These are phyloP conservation scores for Harrya chromipes DNA, from an alignment of 768 basidiomycete genomes.

Conservation along the genomic window DNA sequence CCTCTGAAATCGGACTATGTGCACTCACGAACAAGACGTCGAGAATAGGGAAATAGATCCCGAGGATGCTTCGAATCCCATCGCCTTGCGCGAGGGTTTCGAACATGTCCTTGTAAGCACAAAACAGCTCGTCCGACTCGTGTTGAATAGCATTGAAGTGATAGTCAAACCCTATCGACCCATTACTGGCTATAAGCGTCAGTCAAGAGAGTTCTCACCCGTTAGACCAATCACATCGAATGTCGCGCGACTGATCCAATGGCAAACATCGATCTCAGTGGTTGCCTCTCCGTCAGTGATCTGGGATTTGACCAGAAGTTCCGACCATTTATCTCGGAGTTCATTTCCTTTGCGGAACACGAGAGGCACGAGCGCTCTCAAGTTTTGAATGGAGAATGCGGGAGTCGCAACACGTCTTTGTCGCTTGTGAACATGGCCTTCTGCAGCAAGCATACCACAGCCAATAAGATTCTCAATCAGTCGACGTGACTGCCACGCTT, in stretches of 20 bases:
- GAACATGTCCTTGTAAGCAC: conserved; percentile 85
- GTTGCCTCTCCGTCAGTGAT: conserved; percentile 9
- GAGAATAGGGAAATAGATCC: conserved; percentile 58
- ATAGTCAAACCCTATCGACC: conserved; percentile 71
- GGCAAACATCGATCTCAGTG: conserved; percentile 65
- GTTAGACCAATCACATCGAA: conserved; percentile 93
- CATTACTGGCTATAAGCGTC: background rate
- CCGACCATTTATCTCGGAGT: conserved; percentile 59
- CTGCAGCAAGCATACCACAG: conserved; percentile 76
- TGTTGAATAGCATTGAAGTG: conserved; percentile 81
- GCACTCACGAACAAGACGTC: conserved; percentile 54
- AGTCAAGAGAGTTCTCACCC: conserved; percentile 40
- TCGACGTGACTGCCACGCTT: conserved; percentile 76
- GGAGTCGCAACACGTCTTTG: conserved; percentile 76
- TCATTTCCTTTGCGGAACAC: conserved; percentile 66
- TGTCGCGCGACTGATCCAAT: conserved; percentile 79
- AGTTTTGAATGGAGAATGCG: conserved; percentile 77
- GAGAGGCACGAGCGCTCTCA: conserved; percentile 67
- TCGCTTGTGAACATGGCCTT: conserved; percentile 74
- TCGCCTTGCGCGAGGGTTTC: conserved; percentile 59
- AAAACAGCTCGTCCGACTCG: conserved; percentile 73
- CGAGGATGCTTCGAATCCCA: conserved; percentile 42
- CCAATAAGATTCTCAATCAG: conserved; percentile 79
- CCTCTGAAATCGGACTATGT: background rate
- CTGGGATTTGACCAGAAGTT: conserved; percentile 37